Conservation (phyloP, 306 rosid genomes). For the Trifolium fragiferum region DNA sequence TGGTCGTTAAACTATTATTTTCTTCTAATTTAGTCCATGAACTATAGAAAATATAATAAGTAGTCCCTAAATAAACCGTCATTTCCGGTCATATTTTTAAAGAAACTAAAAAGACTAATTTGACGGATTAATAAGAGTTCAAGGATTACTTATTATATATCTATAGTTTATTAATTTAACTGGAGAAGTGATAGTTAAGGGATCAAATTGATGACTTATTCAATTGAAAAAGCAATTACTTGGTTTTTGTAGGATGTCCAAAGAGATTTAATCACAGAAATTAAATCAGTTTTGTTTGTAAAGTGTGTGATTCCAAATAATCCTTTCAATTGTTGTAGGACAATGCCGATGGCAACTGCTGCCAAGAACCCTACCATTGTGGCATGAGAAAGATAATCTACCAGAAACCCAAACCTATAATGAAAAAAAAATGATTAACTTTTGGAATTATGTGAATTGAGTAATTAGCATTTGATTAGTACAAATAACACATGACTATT, state of each 20-base stretch:
- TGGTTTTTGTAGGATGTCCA: slow-evolving; percentile 45
- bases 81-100: no score
- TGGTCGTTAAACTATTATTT: no score
- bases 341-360: slow-evolving; percentile 64
- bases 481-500: background rate
- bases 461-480: background rate
- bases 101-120: no score
- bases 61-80: no score
- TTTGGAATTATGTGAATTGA: background rate
- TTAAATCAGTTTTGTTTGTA: slow-evolving; percentile 50
- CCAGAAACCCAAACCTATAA: slow-evolving; percentile 54
- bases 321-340: slow-evolving; percentile 64
- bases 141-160: no score
- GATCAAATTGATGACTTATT: no score
- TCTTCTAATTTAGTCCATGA: no score
- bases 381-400: slow-evolving; percentile 66
- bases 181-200: no score
- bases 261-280: slow-evolving; percentile 54
- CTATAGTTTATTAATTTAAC: no score
- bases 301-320: slow-evolving; percentile 58
- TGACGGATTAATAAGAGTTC: no score
- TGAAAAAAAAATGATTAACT: background rate
- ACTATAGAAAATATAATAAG: no score
- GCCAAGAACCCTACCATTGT: slow-evolving; percentile 60
- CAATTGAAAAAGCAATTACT: slow-evolving; percentile 21